Conservation (phyloP, 768 basidiomycete species). For the Phylloporus sp. region DNA sequence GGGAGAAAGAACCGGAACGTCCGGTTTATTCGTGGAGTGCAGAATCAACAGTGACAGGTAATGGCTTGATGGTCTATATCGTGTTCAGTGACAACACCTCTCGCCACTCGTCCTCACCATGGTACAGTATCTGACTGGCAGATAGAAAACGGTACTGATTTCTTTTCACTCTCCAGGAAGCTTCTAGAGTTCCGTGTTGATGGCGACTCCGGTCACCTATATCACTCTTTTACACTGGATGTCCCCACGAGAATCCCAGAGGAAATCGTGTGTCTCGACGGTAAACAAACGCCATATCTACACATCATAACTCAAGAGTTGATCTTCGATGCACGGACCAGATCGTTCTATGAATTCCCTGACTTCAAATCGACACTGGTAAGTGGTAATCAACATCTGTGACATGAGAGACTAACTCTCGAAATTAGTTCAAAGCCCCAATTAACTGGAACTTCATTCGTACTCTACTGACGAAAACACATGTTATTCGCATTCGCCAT, state of each 20-base stretch:
- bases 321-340: not conserved
- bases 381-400: not conserved
- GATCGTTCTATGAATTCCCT: not conserved
- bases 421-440: not conserved
- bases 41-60: not conserved
- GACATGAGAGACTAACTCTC: not conserved
- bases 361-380: not conserved
- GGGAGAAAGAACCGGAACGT: not conserved
- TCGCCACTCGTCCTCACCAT: not conserved
- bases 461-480: not conserved
- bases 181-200: not conserved
- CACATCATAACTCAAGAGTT: not conserved
- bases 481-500: not conserved
- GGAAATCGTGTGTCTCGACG: not conserved
- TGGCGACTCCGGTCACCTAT: not conserved
- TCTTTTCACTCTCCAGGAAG: not conserved
- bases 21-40: not conserved
- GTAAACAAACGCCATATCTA: not conserved
- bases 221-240: not conserved
- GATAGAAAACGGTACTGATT: not conserved
- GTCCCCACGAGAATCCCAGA: not conserved
- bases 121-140: not conserved
- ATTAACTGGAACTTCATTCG: not conserved
- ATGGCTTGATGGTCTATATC: not conserved
- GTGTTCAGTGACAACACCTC: not conserved